phyloP scores from a whole-genome alignment of 1,284 basidiomycete genomes.

The Ganoderma multipileum region DNA sequence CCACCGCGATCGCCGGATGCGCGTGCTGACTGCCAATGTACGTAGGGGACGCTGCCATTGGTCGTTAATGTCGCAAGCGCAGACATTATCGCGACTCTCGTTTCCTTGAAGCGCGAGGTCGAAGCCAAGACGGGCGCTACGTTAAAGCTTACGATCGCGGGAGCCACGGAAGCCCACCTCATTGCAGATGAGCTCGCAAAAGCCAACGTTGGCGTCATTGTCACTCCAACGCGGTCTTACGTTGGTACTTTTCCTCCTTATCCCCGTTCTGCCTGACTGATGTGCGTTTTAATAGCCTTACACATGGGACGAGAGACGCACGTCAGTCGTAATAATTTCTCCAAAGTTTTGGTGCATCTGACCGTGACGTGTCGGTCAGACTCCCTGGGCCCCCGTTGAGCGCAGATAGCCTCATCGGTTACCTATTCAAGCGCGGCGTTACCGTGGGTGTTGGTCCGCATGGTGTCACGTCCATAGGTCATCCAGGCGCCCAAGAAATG shows the following conservation, averaged over 20 bases:
- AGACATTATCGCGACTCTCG: constrained; percentile 80
- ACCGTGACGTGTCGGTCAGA: constrained; percentile 29
- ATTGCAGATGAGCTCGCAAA: constrained; percentile 78
- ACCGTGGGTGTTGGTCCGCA: constrained; percentile 70
- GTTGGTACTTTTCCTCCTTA: constrained; percentile 5
- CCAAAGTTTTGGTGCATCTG: constrained; percentile 28
- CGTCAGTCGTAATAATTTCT: constrained; percentile 42
- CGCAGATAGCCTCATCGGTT: constrained; percentile 66
- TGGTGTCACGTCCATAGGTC: constrained; percentile 17
- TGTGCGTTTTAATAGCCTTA: constrained; percentile 40
- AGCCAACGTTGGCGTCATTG: constrained; percentile 78
- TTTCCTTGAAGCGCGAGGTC: constrained; percentile 78
- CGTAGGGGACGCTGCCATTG: constrained; percentile 57
- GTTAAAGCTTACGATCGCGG: constrained; percentile 67
- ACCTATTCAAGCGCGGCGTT: constrained; percentile 71
- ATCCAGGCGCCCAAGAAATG: constrained; percentile 43
- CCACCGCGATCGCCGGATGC: neutral
- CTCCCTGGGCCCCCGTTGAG: constrained; percentile 79
- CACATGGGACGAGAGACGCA: constrained; percentile 61
- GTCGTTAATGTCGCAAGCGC: constrained; percentile 67
- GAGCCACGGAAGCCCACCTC: constrained; percentile 78
- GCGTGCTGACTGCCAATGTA: neutral
- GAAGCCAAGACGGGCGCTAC: constrained; percentile 50
- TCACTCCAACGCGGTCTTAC: constrained; percentile 66
- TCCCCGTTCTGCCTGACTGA: neutral